Evolutionary conservation across 2,329 filamentous ascomycete species (phyloP), one percentile per base, ranked within the genome.

Genomic region (Massarina eburnea): DNA sequence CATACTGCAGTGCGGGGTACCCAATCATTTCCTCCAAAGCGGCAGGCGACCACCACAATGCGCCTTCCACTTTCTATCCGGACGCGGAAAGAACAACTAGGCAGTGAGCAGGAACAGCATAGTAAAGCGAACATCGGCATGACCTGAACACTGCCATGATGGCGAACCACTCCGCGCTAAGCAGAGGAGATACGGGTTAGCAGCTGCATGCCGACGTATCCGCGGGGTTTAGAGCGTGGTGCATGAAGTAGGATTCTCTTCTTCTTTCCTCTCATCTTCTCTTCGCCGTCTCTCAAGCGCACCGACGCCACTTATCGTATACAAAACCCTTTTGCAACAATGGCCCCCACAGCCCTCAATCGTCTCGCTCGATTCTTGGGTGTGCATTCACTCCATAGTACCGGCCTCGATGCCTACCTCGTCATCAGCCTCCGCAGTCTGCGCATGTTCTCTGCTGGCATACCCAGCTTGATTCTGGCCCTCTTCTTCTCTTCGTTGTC

Each of bases 371-470:
- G 41, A 12, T 69, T 68, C 35, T 58, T 71, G 22, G 67, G 67
- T 15, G 43, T 67, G 19, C 54, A 55, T 20, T 66, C 66, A 15
- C 50, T 70, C 35, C 55, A 57, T 35, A 56, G 57, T n/a, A 65
- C 62, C 8, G 66, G 66, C 48, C 49, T 53, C 34, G 68, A 71
- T 62, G 67, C 66, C 15, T 68, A 69, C 45, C 57, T 71, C 35
- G 66, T 72, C 39, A 83, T 84, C 52, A 53, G 50, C 3, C 49
- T 68, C 20, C 62, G 66, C 24, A 62, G 56, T 14, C 38, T 66
- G 21, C 64, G 66, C 48, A 67, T 69, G 64, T 68, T 69, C 46
- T 59, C 57, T 1, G 63, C 66, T n/a, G 66, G 66, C 24, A 69
- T 69, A 17, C 66, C 66, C 1, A 62, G 62, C 9, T 59, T 72